Percentiles rank a stretch among this genome's conserved stretches.
phyloP scores from a whole-genome alignment of 495 filamentous ascomycete species.

The Aspergillus homomorphus region DNA sequence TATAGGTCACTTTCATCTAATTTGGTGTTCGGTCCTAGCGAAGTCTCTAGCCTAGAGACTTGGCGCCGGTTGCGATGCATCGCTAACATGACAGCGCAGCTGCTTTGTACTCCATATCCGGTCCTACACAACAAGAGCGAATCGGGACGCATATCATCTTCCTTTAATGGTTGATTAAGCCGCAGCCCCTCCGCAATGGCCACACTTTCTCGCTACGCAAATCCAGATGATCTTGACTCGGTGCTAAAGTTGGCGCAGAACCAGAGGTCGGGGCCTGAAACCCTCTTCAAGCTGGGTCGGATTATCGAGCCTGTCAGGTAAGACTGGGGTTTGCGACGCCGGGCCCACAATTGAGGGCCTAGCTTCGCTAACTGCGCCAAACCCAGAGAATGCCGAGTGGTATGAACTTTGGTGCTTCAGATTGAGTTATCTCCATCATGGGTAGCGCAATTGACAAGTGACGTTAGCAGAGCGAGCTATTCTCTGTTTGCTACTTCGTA shows the following conservation, averaged over 20 bases:
- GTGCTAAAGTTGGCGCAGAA: not conserved
- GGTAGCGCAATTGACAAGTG: not conserved
- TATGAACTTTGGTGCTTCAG: not conserved
- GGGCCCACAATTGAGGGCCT: not conserved
- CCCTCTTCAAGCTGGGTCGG: not conserved
- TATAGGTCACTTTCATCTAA: slow-evolving; percentile 13
- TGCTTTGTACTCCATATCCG: not conserved
- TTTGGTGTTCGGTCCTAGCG: not conserved
- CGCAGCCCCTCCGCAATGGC: not conserved
- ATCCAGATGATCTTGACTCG: not conserved
- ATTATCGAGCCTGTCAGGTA: not conserved
- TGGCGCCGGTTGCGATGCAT: slow-evolving; percentile 1
- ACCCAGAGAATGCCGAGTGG: not conserved
- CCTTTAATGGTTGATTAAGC: not conserved
- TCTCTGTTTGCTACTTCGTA: not conserved
- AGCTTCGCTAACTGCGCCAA: not conserved
- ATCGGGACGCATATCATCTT: not conserved
- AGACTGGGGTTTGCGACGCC: not conserved
- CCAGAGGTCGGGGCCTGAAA: not conserved
- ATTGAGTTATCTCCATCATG: not conserved
- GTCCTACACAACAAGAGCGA: not conserved
- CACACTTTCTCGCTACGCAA: not conserved
- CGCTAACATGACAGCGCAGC: not conserved
- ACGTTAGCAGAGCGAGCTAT: not conserved
- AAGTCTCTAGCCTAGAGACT: not conserved